Conservation (phyloP, 1,139 yeast species). For the Lodderomyces jiufengensis region DNA sequence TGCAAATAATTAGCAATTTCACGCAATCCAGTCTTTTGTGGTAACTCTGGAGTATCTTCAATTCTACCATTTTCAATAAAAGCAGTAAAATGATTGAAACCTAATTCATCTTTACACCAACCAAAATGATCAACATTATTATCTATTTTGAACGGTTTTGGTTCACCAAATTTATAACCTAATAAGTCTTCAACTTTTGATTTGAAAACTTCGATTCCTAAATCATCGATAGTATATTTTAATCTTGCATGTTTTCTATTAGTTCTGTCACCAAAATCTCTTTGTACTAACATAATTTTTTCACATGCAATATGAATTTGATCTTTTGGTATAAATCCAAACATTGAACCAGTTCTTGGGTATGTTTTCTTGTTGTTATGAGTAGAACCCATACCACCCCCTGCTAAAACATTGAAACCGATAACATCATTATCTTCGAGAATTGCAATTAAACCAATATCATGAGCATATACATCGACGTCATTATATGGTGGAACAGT, state of each 20-base stretch:
- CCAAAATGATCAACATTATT: conserved; percentile 92
- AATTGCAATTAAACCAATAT: conserved; percentile 88
- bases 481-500: conserved; percentile 97
- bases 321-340: conserved; percentile 71
- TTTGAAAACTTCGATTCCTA: conserved; percentile 82
- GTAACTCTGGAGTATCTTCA: conserved; percentile 85
- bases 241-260: conserved; percentile 97
- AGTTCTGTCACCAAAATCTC: conserved; percentile 93
- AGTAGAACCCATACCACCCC: conserved; percentile 99
- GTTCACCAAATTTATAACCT: conserved; percentile 71
- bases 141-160: conserved; percentile 70
- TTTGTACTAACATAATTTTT: conserved; percentile 88
- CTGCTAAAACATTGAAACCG: conserved; percentile 88
- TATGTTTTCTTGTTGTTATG: conserved; percentile 96
- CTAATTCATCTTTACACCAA: conserved; percentile 88
- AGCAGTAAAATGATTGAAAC: conserved; percentile 85
- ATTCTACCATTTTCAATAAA: conserved; percentile 97
- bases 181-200: conserved; percentile 76
- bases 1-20: conserved; percentile 68
- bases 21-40: conserved; percentile 83
- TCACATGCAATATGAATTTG: conserved; percentile 79
- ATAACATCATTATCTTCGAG: conserved; percentile 60
- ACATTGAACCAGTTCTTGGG: conserved; percentile 87
- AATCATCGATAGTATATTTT: conserved; percentile 92
- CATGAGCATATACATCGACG: conserved; percentile 95